A percentile compares a stretch with the other conserved stretches of the same genome.
Conservation (phyloP, 1,284 basidiomycete species). For the Termitomyces sp. region DNA sequence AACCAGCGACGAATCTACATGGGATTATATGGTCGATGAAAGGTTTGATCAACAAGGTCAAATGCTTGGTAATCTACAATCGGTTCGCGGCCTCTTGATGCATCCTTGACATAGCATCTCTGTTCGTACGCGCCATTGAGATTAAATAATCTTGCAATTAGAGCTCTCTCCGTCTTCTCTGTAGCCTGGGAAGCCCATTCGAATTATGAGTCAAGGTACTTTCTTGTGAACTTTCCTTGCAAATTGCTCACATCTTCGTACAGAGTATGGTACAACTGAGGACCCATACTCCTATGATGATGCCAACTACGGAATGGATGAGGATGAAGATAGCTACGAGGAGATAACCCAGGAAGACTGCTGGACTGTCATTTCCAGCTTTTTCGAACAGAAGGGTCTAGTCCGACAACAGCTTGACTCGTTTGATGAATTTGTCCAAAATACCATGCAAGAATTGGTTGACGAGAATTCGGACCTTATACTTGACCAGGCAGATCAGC, state of each 20-base stretch:
- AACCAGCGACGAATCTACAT: too few relatives aligned
- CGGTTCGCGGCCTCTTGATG: background rate
- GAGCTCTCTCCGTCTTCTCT: background rate
- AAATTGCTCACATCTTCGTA: constrained; percentile 20
- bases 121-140: constrained; percentile 1
- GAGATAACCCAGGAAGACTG: constrained; percentile 92
- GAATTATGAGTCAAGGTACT: constrained; percentile 16
- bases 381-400: constrained; percentile 96
- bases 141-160: background rate
- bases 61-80: constrained; percentile 12
- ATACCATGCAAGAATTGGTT: constrained; percentile 99
- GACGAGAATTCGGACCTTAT: constrained; percentile 94
- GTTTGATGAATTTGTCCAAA: constrained; percentile 99
- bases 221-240: constrained; percentile 19
- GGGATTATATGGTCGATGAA: too few relatives aligned
- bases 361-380: constrained; percentile 94
- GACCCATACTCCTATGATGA: constrained; percentile 55
- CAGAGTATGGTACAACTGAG: constrained; percentile 45
- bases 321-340: constrained; percentile 63
- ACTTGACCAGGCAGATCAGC: constrained; percentile 94
- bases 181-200: background rate
- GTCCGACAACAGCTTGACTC: constrained; percentile 98
- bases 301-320: constrained; percentile 49
- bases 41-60: constrained; percentile 7
- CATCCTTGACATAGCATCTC: background rate